Percentiles rank a stretch among this genome's conserved stretches.
phyloP scores from a whole-genome alignment of 345 rosid species.

The Ricinus communis region DNA sequence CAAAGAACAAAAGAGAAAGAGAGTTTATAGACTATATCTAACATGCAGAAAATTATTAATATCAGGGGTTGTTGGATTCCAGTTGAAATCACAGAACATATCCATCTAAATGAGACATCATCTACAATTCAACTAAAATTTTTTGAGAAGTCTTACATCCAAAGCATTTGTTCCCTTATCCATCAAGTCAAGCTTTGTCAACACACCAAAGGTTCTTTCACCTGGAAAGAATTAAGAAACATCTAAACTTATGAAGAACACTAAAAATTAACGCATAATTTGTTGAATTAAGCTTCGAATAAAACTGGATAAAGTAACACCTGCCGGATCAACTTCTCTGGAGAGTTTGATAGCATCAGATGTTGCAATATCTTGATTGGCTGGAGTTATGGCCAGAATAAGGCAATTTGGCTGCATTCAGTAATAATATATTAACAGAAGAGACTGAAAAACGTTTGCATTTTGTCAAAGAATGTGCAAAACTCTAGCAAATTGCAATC shows the following conservation, averaged over 20 bases:
- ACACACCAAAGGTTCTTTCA: constrained; percentile 91
- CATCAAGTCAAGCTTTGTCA: constrained; percentile 96
- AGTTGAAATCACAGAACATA: constrained; percentile 7
- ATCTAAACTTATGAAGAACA: background rate
- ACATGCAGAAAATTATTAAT: background rate
- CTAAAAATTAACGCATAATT: background rate
- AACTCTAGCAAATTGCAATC: constrained; percentile 1
- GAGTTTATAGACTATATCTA: background rate
- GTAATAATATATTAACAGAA: background rate
- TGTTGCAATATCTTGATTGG: constrained; percentile 97
- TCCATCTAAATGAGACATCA: constrained; percentile 1
- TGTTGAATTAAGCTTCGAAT: too few species aligned
- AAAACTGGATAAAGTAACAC: constrained; percentile 35
- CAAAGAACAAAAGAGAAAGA: background rate
- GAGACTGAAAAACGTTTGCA: background rate
- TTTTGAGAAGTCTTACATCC: constrained; percentile 48
- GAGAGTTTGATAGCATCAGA: constrained; percentile 94
- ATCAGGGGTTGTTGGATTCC: background rate
- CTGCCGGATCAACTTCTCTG: constrained; percentile 87
- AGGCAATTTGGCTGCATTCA: constrained; percentile 87
- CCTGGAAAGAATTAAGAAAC: constrained; percentile 39
- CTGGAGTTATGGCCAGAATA: constrained; percentile 94
- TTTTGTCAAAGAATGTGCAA: background rate
- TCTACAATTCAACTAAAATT: background rate
- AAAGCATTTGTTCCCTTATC: constrained; percentile 97